phyloP scores from a whole-genome alignment of 179 eudicot genomes.

The Drosera spatulata region DNA sequence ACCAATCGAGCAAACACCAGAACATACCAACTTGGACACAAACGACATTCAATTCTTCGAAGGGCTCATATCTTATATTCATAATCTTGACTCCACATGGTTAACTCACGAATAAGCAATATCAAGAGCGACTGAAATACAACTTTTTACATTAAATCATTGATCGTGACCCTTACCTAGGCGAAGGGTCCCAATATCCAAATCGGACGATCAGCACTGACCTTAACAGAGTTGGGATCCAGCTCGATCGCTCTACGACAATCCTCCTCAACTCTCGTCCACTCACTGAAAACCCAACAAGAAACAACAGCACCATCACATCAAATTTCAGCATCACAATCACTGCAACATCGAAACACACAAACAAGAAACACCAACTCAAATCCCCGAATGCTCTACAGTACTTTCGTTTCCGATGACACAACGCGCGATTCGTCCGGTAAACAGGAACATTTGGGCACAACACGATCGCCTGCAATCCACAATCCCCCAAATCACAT shows the following conservation, averaged over 20 bases:
- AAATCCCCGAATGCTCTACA: conserved; percentile 6
- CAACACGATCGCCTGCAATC: conserved; percentile 64
- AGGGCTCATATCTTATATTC: too few relatives aligned
- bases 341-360: neutral
- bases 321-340: neutral
- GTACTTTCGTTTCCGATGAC: conserved; percentile 67
- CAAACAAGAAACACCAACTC: neutral
- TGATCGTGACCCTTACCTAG: too few relatives aligned
- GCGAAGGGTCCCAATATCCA: neutral
- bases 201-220: conserved; percentile 6
- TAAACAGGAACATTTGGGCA: conserved; percentile 78
- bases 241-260: conserved; percentile 73
- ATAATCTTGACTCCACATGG: too few relatives aligned
- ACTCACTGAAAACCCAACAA: conserved; percentile 30
- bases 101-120: too few relatives aligned
- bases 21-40: too few relatives aligned
- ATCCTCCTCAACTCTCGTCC: conserved; percentile 87
- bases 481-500: too few relatives aligned
- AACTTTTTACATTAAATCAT: too few relatives aligned
- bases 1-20: too few relatives aligned
- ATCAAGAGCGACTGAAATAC: too few relatives aligned
- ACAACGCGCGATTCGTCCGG: conserved; percentile 87
- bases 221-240: conserved; percentile 74
- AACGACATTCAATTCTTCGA: too few relatives aligned
- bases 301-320: neutral